Evolutionary conservation across 139 green algal genomes (phyloP).

Genomic region (Chlamydomonas asymmetrica): DNA sequence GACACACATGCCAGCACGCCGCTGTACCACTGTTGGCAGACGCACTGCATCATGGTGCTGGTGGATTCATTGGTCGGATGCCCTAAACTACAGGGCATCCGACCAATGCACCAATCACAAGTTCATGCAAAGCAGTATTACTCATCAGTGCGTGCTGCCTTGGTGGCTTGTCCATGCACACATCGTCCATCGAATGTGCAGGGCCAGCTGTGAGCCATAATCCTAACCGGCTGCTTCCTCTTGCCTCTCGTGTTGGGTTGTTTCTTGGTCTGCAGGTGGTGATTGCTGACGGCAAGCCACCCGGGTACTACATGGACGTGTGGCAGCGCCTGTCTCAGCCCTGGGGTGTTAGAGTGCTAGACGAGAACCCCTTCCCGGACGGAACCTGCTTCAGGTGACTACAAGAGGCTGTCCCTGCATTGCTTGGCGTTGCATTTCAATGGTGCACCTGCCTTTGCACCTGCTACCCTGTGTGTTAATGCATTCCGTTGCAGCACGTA

Average conservation of each 20-base stretch:
- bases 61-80: not conserved
- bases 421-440: too few species aligned
- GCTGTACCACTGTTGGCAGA: not conserved
- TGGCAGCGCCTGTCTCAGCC: slow-evolving; percentile 19
- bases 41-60: too few species aligned
- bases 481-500: too few species aligned
- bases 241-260: too few species aligned
- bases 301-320: slow-evolving; percentile 36
- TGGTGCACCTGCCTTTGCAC: too few species aligned
- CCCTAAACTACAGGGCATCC: not conserved
- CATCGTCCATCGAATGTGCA: too few species aligned
- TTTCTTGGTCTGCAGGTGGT: slow-evolving; percentile 38
- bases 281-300: slow-evolving; percentile 27
- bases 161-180: too few species aligned
- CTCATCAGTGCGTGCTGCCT: too few species aligned
- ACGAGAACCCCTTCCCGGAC: slow-evolving; percentile 10
- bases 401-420: too few species aligned
- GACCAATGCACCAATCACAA: not conserved
- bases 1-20: not conserved
- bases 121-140: not conserved
- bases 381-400: slow-evolving; percentile 44
- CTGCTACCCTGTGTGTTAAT: too few species aligned
- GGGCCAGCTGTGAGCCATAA: too few species aligned
- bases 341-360: slow-evolving; percentile 23
- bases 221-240: not conserved